Conservation (phyloP, 106 monocot genomes). For the Iris macrosiphon region DNA sequence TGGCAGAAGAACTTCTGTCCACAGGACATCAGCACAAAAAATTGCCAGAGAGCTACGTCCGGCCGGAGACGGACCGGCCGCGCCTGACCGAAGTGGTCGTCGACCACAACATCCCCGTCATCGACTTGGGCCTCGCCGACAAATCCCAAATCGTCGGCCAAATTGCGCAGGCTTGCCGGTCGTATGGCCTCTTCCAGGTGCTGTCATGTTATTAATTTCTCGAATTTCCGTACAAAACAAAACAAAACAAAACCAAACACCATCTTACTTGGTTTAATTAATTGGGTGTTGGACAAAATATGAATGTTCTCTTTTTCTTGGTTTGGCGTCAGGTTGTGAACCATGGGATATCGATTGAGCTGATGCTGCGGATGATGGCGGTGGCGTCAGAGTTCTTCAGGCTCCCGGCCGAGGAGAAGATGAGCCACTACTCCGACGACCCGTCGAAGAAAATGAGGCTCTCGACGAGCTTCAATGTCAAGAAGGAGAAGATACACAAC, state of each 20-base stretch:
- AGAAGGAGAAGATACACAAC: slow-evolving; percentile 60
- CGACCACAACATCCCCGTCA: slow-evolving; percentile 49
- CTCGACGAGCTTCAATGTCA: slow-evolving; percentile 89
- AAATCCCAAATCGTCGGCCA: slow-evolving; percentile 17
- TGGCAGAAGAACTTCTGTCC: slow-evolving; percentile 46
- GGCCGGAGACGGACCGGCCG: slow-evolving; percentile 61
- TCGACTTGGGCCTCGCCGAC: slow-evolving; percentile 42
- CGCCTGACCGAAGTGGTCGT: slow-evolving; percentile 35
- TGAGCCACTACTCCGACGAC: slow-evolving; percentile 69
- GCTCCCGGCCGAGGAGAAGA: slow-evolving; percentile 70
- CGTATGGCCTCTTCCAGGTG: slow-evolving; percentile 89
- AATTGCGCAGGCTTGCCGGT: slow-evolving; percentile 45
- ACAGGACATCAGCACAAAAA: slow-evolving; percentile 13
- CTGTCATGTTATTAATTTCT: too few relatives aligned
- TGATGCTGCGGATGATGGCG: slow-evolving; percentile 27
- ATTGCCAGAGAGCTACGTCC: slow-evolving; percentile 55
- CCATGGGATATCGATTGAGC: slow-evolving; percentile 46
- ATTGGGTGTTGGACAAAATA: too few relatives aligned
- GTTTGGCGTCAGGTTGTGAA: slow-evolving; percentile 52
- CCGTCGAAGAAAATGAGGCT: slow-evolving; percentile 71
- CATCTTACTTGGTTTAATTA: too few relatives aligned
- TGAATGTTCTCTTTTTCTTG: too few relatives aligned
- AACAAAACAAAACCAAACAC: too few relatives aligned
- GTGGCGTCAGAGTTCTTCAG: slow-evolving; percentile 52
- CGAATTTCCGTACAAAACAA: too few relatives aligned